Evolutionary conservation across 2,329 filamentous ascomycete genomes (phyloP).

Genomic region (Talaromyces atroroseus): DNA sequence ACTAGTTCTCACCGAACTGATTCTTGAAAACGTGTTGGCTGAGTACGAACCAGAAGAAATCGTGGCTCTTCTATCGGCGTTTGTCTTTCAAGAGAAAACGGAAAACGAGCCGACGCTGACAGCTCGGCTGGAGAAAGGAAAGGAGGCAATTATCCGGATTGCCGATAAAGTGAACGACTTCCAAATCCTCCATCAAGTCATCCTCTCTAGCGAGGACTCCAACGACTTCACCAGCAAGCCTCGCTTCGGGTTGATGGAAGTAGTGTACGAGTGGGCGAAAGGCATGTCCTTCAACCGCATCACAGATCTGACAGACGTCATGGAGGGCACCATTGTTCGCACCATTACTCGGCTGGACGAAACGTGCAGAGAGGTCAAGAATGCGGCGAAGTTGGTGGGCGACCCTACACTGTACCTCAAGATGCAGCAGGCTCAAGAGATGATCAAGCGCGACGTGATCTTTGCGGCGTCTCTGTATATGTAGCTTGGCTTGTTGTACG

Average conservation of each 20-base stretch:
- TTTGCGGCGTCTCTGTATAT: slow-evolving; percentile 85
- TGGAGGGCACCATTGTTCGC: slow-evolving; percentile 94
- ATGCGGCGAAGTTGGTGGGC: slow-evolving; percentile 89
- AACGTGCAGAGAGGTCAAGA: slow-evolving; percentile 95
- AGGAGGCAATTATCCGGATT: slow-evolving; percentile 79
- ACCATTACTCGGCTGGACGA: slow-evolving; percentile 93
- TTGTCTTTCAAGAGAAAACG: slow-evolving; percentile 98
- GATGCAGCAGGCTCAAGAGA: slow-evolving; percentile 95
- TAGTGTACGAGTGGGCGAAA: slow-evolving; percentile 96
- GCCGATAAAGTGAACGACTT: slow-evolving; percentile 88
- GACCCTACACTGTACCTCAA: slow-evolving; percentile 90
- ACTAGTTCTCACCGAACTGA: slow-evolving; percentile 88
- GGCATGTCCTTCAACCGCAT: slow-evolving; percentile 99
- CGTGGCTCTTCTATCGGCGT: slow-evolving; percentile 83
- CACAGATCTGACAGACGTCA: slow-evolving; percentile 88
- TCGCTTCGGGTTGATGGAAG: slow-evolving; percentile 89
- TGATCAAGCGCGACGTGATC: slow-evolving; percentile 94
- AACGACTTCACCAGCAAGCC: slow-evolving; percentile 87
- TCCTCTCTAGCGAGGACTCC: slow-evolving; percentile 79
- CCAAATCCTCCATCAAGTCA: slow-evolving; percentile 86
- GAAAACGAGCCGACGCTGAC: slow-evolving; percentile 74
- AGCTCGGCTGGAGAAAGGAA: slow-evolving; percentile 72
- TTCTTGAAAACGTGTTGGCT: slow-evolving; percentile 92
- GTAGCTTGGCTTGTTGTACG: slow-evolving; percentile 39
- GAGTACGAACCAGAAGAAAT: slow-evolving; percentile 96